Conservation (phyloP, 306 rosid genomes). For the Lupinus albus region DNA sequence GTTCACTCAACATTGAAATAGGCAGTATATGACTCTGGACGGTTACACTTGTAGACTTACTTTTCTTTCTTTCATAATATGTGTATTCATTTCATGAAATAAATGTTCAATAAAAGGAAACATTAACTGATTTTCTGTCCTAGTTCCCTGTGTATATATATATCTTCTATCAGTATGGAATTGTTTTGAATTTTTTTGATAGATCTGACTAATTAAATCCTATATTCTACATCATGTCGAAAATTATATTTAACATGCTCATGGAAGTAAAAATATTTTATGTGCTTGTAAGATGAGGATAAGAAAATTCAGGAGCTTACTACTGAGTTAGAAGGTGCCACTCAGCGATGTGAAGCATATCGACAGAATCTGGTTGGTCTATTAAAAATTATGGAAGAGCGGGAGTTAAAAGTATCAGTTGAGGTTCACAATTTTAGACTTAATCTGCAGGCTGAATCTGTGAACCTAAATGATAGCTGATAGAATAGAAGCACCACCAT, state of each 20-base stretch:
- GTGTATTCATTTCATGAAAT: background rate
- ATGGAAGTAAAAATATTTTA: background rate
- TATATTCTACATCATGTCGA: background rate
- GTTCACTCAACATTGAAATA: background rate
- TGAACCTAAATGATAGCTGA: constrained; percentile 17
- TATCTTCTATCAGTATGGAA: background rate
- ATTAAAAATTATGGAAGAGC: constrained; percentile 52
- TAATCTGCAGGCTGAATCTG: constrained; percentile 36
- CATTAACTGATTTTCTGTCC: background rate
- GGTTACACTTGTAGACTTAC: background rate
- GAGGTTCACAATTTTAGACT: constrained; percentile 43
- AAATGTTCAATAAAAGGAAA: background rate
- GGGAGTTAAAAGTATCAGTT: constrained; percentile 46
- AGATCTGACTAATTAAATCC: background rate
- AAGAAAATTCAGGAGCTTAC: constrained; percentile 43
- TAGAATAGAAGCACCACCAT: background rate
- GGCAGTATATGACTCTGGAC: background rate
- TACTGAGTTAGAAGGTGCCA: constrained; percentile 41
- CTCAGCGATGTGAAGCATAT: constrained; percentile 49
- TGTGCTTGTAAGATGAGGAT: constrained; percentile 45
- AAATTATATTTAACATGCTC: constrained; percentile 6
- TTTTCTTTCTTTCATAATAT: background rate
- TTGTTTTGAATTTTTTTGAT: background rate
- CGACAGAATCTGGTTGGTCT: constrained; percentile 41
- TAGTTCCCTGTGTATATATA: background rate